Evolutionary conservation across 495 filamentous ascomycete species (phyloP).

Genomic region (Jackrogersella minutella): DNA sequence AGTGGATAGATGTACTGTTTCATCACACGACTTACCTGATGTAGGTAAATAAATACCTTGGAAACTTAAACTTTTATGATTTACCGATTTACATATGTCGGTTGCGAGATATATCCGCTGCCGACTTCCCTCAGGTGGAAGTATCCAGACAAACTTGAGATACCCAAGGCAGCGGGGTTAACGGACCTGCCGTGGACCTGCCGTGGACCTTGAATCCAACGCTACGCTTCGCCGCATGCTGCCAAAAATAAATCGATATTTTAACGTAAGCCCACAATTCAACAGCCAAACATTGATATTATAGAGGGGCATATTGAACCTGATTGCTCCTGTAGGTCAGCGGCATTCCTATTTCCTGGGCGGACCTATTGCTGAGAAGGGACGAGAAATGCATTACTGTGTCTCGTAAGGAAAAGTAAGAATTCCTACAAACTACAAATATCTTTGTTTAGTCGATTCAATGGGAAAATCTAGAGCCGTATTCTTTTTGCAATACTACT

Average conservation of each 20-base stretch:
- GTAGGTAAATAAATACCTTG: neutral
- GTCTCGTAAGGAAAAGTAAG: neutral
- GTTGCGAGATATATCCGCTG: constrained; percentile 19
- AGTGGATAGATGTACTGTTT: constrained; percentile 4
- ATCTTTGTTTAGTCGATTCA: too few species aligned
- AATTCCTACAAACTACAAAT: neutral
- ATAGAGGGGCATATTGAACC: too few species aligned
- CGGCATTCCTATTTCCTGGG: neutral
- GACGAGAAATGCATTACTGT: neutral
- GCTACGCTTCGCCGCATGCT: constrained; percentile 25
- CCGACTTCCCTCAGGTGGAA: constrained; percentile 9
- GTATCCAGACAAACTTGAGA: too few species aligned
- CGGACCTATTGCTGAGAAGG: too few species aligned
- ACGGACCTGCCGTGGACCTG: constrained; percentile 11
- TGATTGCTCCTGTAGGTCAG: neutral
- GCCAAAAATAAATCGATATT: constrained; percentile 31
- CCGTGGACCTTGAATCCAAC: neutral
- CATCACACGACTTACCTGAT: constrained; percentile 14
- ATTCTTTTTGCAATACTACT: too few species aligned
- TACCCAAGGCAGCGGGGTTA: neutral
- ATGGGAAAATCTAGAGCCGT: too few species aligned
- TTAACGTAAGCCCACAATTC: constrained; percentile 24
- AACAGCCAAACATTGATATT: too few species aligned
- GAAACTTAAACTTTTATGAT: too few species aligned
- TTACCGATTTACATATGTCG: constrained; percentile 21